Conservation (phyloP, 2,329 filamentous ascomycete species). For the Fusarium subtropicale region DNA sequence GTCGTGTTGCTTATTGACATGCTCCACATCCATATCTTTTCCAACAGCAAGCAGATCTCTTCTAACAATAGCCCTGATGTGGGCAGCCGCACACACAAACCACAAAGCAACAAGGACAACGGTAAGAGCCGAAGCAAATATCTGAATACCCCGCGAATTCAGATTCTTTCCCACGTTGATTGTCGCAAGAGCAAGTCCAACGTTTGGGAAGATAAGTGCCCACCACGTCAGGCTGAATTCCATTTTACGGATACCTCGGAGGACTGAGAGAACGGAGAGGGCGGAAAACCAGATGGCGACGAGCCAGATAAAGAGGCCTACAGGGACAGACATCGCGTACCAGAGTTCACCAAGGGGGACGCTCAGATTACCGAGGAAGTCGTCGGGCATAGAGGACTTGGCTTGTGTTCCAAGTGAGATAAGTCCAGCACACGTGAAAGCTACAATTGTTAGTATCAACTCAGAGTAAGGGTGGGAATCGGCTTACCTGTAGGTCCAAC, state of each 20-base stretch:
- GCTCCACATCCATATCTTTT: slow-evolving; percentile 22
- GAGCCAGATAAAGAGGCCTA: slow-evolving; percentile 28
- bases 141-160: not conserved
- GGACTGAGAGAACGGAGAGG: not conserved
- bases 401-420: slow-evolving; percentile 20
- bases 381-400: slow-evolving; percentile 3
- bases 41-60: slow-evolving; percentile 18
- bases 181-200: slow-evolving; percentile 18
- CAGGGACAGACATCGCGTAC: slow-evolving; percentile 6
- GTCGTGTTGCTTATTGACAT: slow-evolving; percentile 11
- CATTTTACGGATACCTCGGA: slow-evolving; percentile 1
- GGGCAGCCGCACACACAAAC: slow-evolving; percentile 3
- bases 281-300: slow-evolving; percentile 23
- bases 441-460: rapidly evolving
- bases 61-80: not conserved
- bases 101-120: slow-evolving; percentile 8
- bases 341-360: slow-evolving; percentile 15
- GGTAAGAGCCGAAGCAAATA: not conserved
- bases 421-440: slow-evolving; percentile 7
- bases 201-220: slow-evolving; percentile 25
- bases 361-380: slow-evolving; percentile 4
- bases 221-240: slow-evolving; percentile 20
- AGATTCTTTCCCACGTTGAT: slow-evolving; percentile 17
- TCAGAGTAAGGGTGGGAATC: rapidly evolving
- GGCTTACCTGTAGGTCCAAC: slow-evolving; percentile 21